These are phyloP conservation scores for Triadica sebifera DNA, from an alignment of 345 rosid species.

Conservation along the genomic window DNA sequence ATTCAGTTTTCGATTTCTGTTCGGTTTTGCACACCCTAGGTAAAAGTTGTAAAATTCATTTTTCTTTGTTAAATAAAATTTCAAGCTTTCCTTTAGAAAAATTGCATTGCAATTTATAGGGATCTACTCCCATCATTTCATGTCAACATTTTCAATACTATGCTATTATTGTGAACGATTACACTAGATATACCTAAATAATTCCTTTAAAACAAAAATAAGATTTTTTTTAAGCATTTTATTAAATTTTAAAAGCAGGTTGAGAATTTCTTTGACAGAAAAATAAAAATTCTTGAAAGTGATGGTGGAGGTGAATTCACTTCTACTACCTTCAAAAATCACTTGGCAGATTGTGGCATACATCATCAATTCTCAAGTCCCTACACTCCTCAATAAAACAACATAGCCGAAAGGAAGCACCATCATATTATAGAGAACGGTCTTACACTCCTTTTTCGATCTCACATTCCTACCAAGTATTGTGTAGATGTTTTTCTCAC, in stretches of 20 bases:
- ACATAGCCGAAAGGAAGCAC: neutral
- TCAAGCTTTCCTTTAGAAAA: neutral
- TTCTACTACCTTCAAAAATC: neutral
- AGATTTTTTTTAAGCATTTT: no score
- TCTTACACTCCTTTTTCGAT: neutral
- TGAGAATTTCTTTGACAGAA: no score
- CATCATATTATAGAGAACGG: neutral
- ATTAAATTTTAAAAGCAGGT: no score
- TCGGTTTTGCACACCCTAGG: no score
- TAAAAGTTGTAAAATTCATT: neutral
- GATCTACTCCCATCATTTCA: neutral
- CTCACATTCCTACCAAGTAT: neutral
- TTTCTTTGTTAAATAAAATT: neutral
- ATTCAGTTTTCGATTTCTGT: no score
- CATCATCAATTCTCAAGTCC: neutral
- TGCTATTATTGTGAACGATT: neutral
- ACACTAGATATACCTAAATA: neutral
- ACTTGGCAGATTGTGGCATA: neutral
- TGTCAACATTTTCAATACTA: neutral
- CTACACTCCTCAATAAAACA: no score
- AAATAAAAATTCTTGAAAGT: neutral
- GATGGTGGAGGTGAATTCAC: neutral
- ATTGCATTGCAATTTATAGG: neutral
- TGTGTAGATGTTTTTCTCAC: neutral
- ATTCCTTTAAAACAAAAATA: no score